Evolutionary conservation across 306 rosid genomes (phyloP), one percentile per base, ranked within the genome.

Genomic region (Castanea mollissima): DNA sequence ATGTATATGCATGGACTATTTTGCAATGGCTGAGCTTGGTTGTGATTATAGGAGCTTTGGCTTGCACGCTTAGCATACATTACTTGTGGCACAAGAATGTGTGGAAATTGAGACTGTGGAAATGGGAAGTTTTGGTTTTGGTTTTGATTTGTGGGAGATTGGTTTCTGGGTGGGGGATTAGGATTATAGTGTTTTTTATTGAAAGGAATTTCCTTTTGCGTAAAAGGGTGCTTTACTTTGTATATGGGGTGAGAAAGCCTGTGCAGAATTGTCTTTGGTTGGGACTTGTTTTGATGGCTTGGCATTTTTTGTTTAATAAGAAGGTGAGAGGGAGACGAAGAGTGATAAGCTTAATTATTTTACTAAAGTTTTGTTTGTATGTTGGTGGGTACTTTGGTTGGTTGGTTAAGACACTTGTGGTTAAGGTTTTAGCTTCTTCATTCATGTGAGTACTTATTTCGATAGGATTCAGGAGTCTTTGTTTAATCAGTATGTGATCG

Each of bases 391-490:
- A 91, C 92, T 46, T 31, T 94, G 83, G 71, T 90, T 94, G 98
- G 98, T 80, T 94, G 69, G 80, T 88, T 56, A 94, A 94, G 80
- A 89, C 98, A 23, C 83, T 94, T 21, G 10, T 83, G 69, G 97
- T 94, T 11, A 94, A 94, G 86, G 94, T 90, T 14, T 57, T 94
- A 15, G 98, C 98, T 32, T 94, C 97, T 7, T 89, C 94, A 11
- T 94, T 92, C 98, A 94, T 70, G 96, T 94, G 0, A 90, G 91
- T 49, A 89, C 97, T 0, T 94, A 89, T 69, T 94, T 94, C 65
- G 97, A 94, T 86, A 84, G 97, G 79, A 94, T 94, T 84, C 97
- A 90, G 71, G 98, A 94, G 32, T 81, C 97, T 0, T 81, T 94
- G 70, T 94, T 94, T 70, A 89, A 89, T 71, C 98, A 94, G 77